Percentiles rank a stretch among this genome's conserved stretches.
Evolutionary conservation across 306 rosid species (phyloP).

Genomic region (Fragaria vesca): DNA sequence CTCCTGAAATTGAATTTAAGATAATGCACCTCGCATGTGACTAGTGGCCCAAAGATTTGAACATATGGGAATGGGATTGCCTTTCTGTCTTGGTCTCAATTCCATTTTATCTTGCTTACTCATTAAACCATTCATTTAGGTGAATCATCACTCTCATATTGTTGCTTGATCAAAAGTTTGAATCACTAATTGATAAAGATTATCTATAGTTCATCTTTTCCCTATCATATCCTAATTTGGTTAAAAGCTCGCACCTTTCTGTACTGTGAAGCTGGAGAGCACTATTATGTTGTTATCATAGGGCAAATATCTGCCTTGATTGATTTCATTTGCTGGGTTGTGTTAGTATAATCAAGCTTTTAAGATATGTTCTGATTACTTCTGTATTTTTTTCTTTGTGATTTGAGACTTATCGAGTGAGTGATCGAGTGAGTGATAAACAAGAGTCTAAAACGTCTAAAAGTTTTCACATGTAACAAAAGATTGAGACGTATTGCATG

Average conservation of each 20-base stretch:
- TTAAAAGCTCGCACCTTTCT: background rate
- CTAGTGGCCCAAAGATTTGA: conserved; percentile 9
- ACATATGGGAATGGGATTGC: background rate
- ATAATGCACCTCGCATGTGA: conserved; percentile 18
- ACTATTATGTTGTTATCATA: background rate
- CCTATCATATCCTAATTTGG: background rate
- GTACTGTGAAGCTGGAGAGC: conserved; percentile 5
- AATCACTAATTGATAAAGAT: background rate
- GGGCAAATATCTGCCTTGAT: background rate
- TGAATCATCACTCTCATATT: background rate
- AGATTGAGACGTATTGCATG: background rate
- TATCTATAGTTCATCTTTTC: background rate
- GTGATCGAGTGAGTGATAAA: background rate
- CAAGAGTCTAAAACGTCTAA: background rate
- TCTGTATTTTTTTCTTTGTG: background rate
- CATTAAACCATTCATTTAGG: background rate
- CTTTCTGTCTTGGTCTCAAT: background rate
- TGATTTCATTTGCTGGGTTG: background rate
- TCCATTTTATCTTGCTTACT: background rate
- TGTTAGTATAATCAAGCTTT: background rate
- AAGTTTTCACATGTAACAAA: background rate
- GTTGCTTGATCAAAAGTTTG: background rate
- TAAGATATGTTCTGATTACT: background rate
- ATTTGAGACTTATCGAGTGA: background rate
- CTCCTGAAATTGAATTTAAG: conserved; percentile 10